phyloP scores from a whole-genome alignment of 192 early-diverging fungal genomes.

The Mortierella antarctica region DNA sequence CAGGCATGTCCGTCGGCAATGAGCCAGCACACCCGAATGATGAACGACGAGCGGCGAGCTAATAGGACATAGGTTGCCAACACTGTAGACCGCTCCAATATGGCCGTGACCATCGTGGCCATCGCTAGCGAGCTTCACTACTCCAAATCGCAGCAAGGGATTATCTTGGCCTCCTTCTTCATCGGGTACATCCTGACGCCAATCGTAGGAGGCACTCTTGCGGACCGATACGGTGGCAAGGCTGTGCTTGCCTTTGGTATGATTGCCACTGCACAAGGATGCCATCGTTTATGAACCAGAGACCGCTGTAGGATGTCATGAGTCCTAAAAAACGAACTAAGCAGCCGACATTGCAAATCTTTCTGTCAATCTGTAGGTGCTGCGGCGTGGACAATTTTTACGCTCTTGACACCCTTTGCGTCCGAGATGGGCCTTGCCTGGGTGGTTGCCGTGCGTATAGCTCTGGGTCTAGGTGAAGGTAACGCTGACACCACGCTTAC shows the following conservation, averaged over 20 bases:
- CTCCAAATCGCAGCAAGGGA: slow-evolving; percentile 33
- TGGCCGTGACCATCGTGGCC: slow-evolving; percentile 53
- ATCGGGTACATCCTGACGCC: slow-evolving; percentile 53
- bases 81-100: slow-evolving; percentile 53
- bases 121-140: slow-evolving; percentile 47
- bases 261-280: not conserved
- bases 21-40: not conserved
- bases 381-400: slow-evolving; percentile 39
- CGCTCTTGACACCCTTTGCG: slow-evolving; percentile 35
- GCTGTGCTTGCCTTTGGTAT: slow-evolving; percentile 45
- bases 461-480: slow-evolving; percentile 53
- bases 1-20: slow-evolving; percentile 11
- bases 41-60: not conserved
- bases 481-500: not conserved
- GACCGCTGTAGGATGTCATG: not conserved
- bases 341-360: not conserved
- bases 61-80: not conserved
- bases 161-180: slow-evolving; percentile 49
- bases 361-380: slow-evolving; percentile 30
- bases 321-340: not conserved
- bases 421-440: slow-evolving; percentile 17
- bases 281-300: not conserved
- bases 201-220: slow-evolving; percentile 47
- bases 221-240: slow-evolving; percentile 55
- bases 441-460: slow-evolving; percentile 36